Percentiles rank a stretch among this genome's conserved stretches.
Conservation (phyloP, 1,284 basidiomycete genomes). For the Ganoderma leucocontextum region DNA sequence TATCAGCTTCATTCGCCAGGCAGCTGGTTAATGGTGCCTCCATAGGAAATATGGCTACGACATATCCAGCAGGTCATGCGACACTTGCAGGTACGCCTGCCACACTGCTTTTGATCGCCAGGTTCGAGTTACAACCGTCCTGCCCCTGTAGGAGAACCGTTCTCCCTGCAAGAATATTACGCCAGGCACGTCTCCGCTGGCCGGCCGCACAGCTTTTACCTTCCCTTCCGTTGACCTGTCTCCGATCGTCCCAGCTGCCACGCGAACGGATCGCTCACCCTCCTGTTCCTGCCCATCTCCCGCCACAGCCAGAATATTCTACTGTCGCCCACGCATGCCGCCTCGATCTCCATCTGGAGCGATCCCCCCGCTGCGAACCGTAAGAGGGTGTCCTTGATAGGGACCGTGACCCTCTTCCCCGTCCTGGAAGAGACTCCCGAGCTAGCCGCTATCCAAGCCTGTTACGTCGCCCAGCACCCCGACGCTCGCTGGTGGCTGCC, state of each 20-base stretch:
- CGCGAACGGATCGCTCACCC: conserved; percentile 64
- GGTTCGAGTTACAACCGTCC: conserved; percentile 16
- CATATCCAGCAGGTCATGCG: conserved; percentile 53
- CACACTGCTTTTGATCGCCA: conserved; percentile 16
- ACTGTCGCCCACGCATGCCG: conserved; percentile 49
- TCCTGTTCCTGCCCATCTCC: conserved; percentile 71
- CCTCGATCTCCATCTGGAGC: conserved; percentile 61
- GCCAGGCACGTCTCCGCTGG: conserved; percentile 43
- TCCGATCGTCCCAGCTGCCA: conserved; percentile 53
- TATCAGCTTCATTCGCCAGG: conserved; percentile 52
- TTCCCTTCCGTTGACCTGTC: conserved; percentile 6
- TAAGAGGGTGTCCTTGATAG: conserved; percentile 65
- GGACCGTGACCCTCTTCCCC: conserved; percentile 55
- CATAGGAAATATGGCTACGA: conserved; percentile 59
- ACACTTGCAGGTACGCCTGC: conserved; percentile 47
- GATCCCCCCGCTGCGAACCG: conserved; percentile 51
- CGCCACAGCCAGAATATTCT: conserved; percentile 66
- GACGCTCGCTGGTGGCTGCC: conserved; percentile 62
- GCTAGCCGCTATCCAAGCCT: conserved; percentile 46
- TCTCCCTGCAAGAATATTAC: conserved; percentile 70
- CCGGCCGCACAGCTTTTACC: background rate
- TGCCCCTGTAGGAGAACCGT: conserved; percentile 55
- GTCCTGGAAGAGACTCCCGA: conserved; percentile 45
- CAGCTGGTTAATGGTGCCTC: conserved; percentile 49
- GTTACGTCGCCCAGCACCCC: conserved; percentile 57